Evolutionary conservation across 163 green algal genomes (phyloP).

Genomic region (Chlorella variabilis): DNA sequence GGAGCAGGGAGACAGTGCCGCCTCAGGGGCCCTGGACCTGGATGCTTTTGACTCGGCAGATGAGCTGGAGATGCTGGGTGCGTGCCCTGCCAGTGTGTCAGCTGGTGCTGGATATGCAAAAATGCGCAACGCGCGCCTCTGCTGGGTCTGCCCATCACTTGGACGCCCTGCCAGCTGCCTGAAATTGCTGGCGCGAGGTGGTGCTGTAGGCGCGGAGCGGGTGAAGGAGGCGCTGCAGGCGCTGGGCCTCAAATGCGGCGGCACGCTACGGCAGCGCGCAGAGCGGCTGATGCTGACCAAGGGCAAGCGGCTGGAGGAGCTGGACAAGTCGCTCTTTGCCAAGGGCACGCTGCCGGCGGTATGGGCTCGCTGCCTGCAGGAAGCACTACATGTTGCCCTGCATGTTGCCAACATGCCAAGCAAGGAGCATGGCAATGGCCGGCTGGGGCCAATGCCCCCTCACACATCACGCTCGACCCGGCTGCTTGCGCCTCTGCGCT

Average conservation of each 20-base stretch:
- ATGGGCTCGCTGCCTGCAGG: not conserved
- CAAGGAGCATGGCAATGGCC: too few relatives aligned
- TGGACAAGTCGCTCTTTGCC: slow-evolving; percentile 89
- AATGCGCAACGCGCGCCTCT: too few relatives aligned
- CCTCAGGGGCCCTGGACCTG: slow-evolving; percentile 69
- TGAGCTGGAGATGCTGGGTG: slow-evolving; percentile 86
- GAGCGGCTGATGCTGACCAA: slow-evolving; percentile 85
- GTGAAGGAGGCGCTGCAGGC: slow-evolving; percentile 86
- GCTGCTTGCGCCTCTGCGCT: not conserved
- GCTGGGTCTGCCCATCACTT: too few relatives aligned
- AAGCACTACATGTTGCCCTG: too few relatives aligned
- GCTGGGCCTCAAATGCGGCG: slow-evolving; percentile 91
- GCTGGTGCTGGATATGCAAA: too few relatives aligned
- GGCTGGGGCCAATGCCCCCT: too few relatives aligned
- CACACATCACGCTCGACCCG: too few relatives aligned
- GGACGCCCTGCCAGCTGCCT: too few relatives aligned
- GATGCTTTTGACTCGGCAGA: slow-evolving; percentile 85
- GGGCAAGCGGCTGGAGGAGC: slow-evolving; percentile 68
- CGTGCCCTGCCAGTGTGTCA: too few relatives aligned
- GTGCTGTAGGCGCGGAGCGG: slow-evolving; percentile 76
- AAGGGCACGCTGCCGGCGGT: slow-evolving; percentile 69
- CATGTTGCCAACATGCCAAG: too few relatives aligned
- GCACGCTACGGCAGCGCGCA: slow-evolving; percentile 86
- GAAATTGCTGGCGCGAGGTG: too few relatives aligned
- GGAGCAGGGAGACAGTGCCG: not conserved